Evolutionary conservation across 495 filamentous ascomycete genomes (phyloP).

Genomic region (Filosporella fistucella): DNA sequence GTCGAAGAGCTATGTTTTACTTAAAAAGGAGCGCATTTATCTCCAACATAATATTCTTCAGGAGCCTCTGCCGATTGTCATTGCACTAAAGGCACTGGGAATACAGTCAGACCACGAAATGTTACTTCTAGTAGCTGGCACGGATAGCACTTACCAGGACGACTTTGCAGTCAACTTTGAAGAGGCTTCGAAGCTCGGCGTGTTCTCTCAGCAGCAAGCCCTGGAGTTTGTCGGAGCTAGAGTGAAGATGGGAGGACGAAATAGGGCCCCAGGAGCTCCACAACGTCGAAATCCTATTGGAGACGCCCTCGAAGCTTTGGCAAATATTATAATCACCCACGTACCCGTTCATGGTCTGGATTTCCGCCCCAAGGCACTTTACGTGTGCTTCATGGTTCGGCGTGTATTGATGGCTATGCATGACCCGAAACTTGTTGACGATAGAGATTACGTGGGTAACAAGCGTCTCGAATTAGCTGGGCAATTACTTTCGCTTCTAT

Average conservation of each 20-base stretch:
- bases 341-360: conserved; percentile 85
- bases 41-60: conserved; percentile 90
- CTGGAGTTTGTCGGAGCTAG: conserved; percentile 83
- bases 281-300: conserved; percentile 67
- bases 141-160: conserved; percentile 83
- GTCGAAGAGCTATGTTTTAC: conserved; percentile 90
- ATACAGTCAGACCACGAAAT: conserved; percentile 94
- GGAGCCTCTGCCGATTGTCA: conserved; percentile 88
- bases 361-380: conserved; percentile 92
- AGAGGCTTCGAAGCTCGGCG: conserved; percentile 71
- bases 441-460: conserved; percentile 97
- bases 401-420: conserved; percentile 90
- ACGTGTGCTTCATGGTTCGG: conserved; percentile 93
- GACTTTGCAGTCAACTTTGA: conserved; percentile 93
- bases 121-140: conserved; percentile 77
- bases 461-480: conserved; percentile 93
- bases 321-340: conserved; percentile 87
- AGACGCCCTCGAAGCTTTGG: conserved; percentile 87
- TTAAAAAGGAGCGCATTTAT: conserved; percentile 86
- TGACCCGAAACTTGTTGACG: conserved; percentile 83
- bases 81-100: conserved; percentile 89
- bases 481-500: conserved; percentile 89
- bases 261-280: conserved; percentile 38
- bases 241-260: conserved; percentile 76
- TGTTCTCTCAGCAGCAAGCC: conserved; percentile 91